Base-by-base conservation (phyloP, 1,284 basidiomycete genomes). In the Trametes versicolor region DNA sequence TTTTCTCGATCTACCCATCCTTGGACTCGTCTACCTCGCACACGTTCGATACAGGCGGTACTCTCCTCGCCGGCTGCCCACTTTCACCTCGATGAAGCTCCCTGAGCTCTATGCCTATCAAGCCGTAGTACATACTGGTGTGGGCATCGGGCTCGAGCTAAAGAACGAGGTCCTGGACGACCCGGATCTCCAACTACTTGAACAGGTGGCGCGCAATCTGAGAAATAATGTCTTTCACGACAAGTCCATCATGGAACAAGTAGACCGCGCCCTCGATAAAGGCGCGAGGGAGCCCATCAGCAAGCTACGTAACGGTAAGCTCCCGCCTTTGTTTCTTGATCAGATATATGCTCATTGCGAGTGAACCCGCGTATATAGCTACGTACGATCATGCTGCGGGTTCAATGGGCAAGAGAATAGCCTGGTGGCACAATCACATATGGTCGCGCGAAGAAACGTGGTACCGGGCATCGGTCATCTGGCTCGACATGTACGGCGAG, bases 351-450 rank as follows among this genome's bases (percentile, higher is more conserved):
- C 19, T 7, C 19, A n/a, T n/a, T 43, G 15, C 1, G 7, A 6
- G 12, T 15, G 5, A 25, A 10, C 25, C 5, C 1, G 4, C 9
- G 10, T 10, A 27, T n/a, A 21, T 23, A 34, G n/a, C 2, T 10
- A n/a, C 43, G n/a, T 48, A 43, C 41, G 41, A 0, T 23, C 36
- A n/a, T n/a, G 23, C 34, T 13, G 29, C 29, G 3, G 21, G 39
- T n/a, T 8, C 23, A 17, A 4, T 13, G 23, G 37, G 27, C 19
- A 59, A 52, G 21, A 32, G 29, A 8, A 19, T 60, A 7, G 12
- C 21, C 51, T 60, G 58, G 50, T 53, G 58, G 41, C 27, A 53
- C 29, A 53, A 53, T 29, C 49, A 60, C 39, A 47, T 60, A 2
- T 60, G 58, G 58, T 15, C 37, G 32, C 21, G 27, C 50, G 25